Evolutionary conservation across 306 rosid genomes (phyloP).

Genomic region (Albizia julibrissin): DNA sequence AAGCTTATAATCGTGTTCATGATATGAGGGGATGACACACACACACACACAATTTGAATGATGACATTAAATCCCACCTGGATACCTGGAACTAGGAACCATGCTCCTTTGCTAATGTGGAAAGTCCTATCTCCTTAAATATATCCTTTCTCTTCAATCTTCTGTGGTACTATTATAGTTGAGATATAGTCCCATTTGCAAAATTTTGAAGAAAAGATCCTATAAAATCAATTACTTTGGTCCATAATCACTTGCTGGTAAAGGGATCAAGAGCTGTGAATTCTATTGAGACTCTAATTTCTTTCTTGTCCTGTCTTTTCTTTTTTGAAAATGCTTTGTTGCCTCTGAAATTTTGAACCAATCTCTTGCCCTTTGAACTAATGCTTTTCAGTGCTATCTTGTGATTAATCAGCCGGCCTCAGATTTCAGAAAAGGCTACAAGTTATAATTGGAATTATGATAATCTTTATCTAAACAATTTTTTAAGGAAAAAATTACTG

Average conservation of each 20-base stretch:
- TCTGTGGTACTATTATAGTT: neutral
- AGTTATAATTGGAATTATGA: neutral
- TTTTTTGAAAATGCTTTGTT: neutral
- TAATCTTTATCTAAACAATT: neutral
- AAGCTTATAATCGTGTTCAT: conserved; percentile 15
- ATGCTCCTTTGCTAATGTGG: neutral
- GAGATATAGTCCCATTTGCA: neutral
- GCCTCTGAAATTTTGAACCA: neutral
- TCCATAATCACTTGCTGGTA: neutral
- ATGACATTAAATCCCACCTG: conserved; percentile 4
- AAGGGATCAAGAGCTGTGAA: neutral
- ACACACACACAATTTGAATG: neutral
- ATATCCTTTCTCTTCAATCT: neutral
- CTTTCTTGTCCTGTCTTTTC: neutral
- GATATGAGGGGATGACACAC: conserved; percentile 15
- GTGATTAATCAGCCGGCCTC: no score
- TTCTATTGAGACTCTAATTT: neutral
- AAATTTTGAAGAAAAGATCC: neutral
- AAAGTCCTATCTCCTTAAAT: conserved; percentile 8
- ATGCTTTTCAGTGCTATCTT: no score
- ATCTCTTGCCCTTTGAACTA: neutral
- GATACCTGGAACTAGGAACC: neutral
- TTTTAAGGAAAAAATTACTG: neutral
- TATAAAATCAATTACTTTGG: neutral
- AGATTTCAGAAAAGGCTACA: no score